Evolutionary conservation across 148 eudicot species (phyloP).

Genomic region (Nyssa sinensis): DNA sequence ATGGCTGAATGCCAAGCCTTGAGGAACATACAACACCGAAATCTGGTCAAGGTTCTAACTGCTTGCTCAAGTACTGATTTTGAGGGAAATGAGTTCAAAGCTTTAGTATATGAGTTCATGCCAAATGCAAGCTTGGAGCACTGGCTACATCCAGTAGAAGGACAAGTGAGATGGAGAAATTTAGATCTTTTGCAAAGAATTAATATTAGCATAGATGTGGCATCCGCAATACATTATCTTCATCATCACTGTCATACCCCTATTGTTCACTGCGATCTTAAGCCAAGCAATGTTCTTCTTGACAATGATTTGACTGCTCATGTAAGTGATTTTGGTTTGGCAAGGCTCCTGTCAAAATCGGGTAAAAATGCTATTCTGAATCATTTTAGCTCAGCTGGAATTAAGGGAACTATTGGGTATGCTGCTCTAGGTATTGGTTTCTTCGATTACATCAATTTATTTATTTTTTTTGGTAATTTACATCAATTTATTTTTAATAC

Average conservation of each 20-base stretch:
- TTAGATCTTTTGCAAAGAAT: conserved; percentile 19
- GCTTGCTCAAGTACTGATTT: conserved; percentile 23
- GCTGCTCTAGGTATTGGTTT: conserved; percentile 24
- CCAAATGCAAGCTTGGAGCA: conserved; percentile 28
- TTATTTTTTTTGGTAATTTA: too few relatives aligned
- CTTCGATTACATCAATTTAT: not conserved
- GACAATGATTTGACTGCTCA: conserved; percentile 18
- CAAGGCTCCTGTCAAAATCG: conserved; percentile 6
- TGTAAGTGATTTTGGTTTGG: conserved; percentile 37
- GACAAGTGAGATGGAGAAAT: not conserved
- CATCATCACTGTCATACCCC: not conserved
- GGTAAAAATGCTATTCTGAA: not conserved
- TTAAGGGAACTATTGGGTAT: conserved; percentile 31
- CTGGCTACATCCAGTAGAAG: conserved; percentile 21
- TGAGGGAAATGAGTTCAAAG: conserved; percentile 26
- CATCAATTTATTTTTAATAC: too few relatives aligned
- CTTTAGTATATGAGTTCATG: conserved; percentile 27
- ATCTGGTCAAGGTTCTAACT: conserved; percentile 26
- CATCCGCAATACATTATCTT: not conserved
- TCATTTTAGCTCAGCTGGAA: conserved; percentile 14
- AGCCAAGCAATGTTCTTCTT: conserved; percentile 20
- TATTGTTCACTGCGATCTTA: conserved; percentile 1
- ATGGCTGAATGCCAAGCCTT: conserved; percentile 25
- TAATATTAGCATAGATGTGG: not conserved
- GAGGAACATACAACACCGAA: conserved; percentile 21